Percentiles rank a stretch among this genome's conserved stretches.
Conservation (phyloP, 306 rosid genomes). For the Prunus persica region Prunus_persica_NCBIv2 NC_034012.1:3599001-3599500, state of each 20-base stretch:
- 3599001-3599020: too few species aligned
- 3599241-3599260: conserved; percentile 58
- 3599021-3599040: neutral
- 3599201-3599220: neutral
- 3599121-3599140: neutral
- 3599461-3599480: conserved; percentile 30
- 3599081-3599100: neutral
- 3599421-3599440: conserved; percentile 57
- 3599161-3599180: neutral
- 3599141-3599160: neutral
- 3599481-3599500: conserved; percentile 65
- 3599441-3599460: conserved; percentile 51
- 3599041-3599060: too few species aligned
- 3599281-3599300: conserved; percentile 63
- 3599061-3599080: neutral
- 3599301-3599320: conserved; percentile 63
- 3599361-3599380: conserved; percentile 49
- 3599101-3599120: neutral
- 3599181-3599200: neutral
- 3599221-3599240: conserved; percentile 47
- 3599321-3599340: conserved; percentile 72
- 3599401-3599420: conserved; percentile 54
- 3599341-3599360: conserved; percentile 62
- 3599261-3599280: conserved; percentile 54
- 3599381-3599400: conserved; percentile 56